Base-by-base conservation (phyloP, 2,329 filamentous ascomycete genomes). In the Waltergamsia citrina region DNA sequence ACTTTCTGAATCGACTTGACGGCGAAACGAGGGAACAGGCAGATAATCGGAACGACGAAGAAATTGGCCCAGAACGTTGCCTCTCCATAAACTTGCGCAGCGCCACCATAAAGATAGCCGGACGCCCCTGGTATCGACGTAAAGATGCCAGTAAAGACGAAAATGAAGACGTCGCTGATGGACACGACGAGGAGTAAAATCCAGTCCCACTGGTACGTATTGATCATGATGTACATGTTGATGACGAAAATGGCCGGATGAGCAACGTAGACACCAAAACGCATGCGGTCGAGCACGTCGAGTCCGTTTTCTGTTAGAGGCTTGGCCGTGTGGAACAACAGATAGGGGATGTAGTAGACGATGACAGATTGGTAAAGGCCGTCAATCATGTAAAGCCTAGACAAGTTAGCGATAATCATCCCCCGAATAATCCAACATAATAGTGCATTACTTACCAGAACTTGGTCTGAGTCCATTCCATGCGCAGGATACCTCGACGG, bases 151-250 rank as follows among this genome's bases (percentile, higher is more conserved):
- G 92, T 95, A 87, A 92, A 96, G 63, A 94, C 82, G 68, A 87
- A 98, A 51, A 96, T 76, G 48, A 95, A 74, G 20, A 96, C 56
- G 41, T 83, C 82, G 60, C 87, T 94, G 56, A 96, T 72, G 17
- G 62, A 60, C 33, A 93, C 81, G 41, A 95, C 81, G 38, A 94
- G 65, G 16, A 88, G 60, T 61, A 93, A 93, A 49, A 98, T 68
- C 90, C 90, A 98, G 56, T 98, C 92, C 92, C 92, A 98, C 40
- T 90, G 78, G 58, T 94, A 96, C 1, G 85, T 93, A 60, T 98
- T 98, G 63, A 96, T 78, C 43, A 98, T 67, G 45, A 98, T 85
- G 63, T 96, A 98, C 38, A 81, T 65, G 58, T 98, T 98, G 66
- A 94, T 93, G 26, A 85, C 81, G 45, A 94, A 63, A 38, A 98